These are phyloP conservation scores for Arthrobotrys sinensis DNA, from an alignment of 2,329 filamentous ascomycete species.

Conservation along the genomic window DNA sequence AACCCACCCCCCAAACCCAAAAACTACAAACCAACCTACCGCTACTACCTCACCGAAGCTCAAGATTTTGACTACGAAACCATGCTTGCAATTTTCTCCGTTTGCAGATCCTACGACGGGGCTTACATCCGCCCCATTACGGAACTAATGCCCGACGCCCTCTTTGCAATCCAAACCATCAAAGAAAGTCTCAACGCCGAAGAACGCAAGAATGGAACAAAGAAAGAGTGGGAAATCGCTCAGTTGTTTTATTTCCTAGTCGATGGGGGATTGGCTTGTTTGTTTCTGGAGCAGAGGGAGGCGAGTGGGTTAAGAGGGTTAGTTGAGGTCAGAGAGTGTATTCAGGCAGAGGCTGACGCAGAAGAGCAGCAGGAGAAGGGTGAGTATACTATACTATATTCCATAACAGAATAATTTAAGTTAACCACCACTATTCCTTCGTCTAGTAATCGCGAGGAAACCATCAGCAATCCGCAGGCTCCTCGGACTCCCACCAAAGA, in stretches of 20 bases:
- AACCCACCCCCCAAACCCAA: background rate
- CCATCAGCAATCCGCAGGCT: background rate
- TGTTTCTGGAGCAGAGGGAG: slow-evolving; percentile 38
- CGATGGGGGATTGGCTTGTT: background rate
- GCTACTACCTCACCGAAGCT: slow-evolving; percentile 17
- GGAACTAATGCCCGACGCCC: slow-evolving; percentile 29
- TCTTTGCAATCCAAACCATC: slow-evolving; percentile 27
- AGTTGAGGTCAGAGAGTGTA: background rate
- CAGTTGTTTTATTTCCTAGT: slow-evolving; percentile 28
- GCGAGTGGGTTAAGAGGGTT: slow-evolving; percentile 2
- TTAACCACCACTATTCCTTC: background rate
- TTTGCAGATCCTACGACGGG: background rate
- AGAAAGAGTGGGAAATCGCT: slow-evolving; percentile 33
- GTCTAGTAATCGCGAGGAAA: background rate
- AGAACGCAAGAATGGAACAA: slow-evolving; percentile 16
- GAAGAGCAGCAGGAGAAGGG: background rate
- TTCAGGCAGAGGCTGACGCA: background rate
- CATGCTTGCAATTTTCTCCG: slow-evolving; percentile 14
- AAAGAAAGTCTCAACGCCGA: slow-evolving; percentile 29
- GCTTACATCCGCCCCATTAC: slow-evolving; percentile 4
- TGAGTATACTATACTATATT: background rate
- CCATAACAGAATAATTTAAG: background rate
- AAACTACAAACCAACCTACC: background rate
- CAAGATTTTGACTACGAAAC: slow-evolving; percentile 4
- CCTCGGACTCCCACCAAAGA: slow-evolving; percentile 13